These are phyloP conservation scores for Gamsiella multidivaricata DNA, from an alignment of 192 early-diverging fungal genomes.

Conservation along the genomic window DNA sequence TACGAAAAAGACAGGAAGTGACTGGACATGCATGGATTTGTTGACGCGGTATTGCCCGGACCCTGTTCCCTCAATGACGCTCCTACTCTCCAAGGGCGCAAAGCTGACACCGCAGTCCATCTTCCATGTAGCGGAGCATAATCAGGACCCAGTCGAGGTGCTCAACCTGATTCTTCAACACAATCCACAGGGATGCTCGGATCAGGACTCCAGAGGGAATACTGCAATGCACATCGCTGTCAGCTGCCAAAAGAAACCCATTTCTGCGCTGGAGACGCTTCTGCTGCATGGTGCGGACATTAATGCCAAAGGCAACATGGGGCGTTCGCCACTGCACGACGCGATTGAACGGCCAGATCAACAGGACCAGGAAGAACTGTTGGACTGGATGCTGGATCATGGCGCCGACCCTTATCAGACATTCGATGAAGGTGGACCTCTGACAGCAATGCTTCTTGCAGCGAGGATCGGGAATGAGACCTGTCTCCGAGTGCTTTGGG, in stretches of 20 bases:
- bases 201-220: constrained; percentile 38
- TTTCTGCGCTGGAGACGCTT: constrained; percentile 31
- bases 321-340: constrained; percentile 43
- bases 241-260: constrained; percentile 35
- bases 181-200: constrained; percentile 29
- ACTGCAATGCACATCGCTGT: constrained; percentile 46
- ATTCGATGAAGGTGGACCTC: constrained; percentile 30
- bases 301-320: constrained; percentile 47
- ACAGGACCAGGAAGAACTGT: constrained; percentile 55
- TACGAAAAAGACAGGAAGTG: constrained; percentile 48
- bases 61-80: constrained; percentile 47
- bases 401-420: constrained; percentile 61
- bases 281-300: constrained; percentile 47
- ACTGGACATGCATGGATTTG: constrained; percentile 54
- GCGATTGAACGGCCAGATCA: constrained; percentile 52
- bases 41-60: constrained; percentile 48
- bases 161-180: constrained; percentile 35
- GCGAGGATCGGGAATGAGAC: constrained; percentile 41
- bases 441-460: constrained; percentile 40
- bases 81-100: constrained; percentile 46
- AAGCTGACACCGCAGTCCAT: constrained; percentile 39
- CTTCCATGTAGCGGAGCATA: constrained; percentile 51
- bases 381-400: constrained; percentile 56
- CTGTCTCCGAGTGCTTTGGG: constrained; percentile 38
- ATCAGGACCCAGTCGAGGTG: constrained; percentile 40